A percentile compares a stretch with the other conserved stretches of the same genome.
phyloP scores from a whole-genome alignment of 768 basidiomycete genomes.

The Mycena olivaceomarginata region DNA sequence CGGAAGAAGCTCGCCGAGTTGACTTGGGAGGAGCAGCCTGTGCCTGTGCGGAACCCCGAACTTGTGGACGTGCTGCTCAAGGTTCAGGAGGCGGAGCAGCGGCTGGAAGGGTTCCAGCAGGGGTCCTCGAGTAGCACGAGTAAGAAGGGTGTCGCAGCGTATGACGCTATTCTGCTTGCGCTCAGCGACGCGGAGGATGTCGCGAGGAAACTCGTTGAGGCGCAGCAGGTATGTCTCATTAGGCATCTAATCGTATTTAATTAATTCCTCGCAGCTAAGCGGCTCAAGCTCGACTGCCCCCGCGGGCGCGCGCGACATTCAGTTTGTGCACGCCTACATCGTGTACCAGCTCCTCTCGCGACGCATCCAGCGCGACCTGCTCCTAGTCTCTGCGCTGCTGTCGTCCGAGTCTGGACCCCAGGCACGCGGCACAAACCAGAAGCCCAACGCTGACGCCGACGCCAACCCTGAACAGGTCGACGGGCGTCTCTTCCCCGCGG shows the following conservation, averaged over 20 bases:
- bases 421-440: constrained; percentile 34
- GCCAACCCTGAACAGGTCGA: constrained; percentile 71
- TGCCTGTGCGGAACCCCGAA: constrained; percentile 94
- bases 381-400: constrained; percentile 82
- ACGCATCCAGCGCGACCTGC: constrained; percentile 92
- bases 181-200: constrained; percentile 94
- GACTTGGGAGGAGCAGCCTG: constrained; percentile 87
- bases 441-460: constrained; percentile 26
- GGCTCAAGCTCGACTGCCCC: constrained; percentile 60
- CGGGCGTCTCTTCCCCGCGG: constrained; percentile 85
- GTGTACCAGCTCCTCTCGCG: constrained; percentile 91
- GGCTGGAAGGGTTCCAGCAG: constrained; percentile 65
- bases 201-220: constrained; percentile 85
- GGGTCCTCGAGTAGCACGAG: constrained; percentile 62
- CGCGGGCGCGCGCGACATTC: constrained; percentile 79
- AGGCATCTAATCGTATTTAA: background rate
- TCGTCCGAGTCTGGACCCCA: constrained; percentile 61
- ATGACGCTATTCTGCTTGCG: constrained; percentile 89
- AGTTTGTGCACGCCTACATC: constrained; percentile 92
- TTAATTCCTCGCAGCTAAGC: constrained; percentile 56
- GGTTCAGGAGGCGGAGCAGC: constrained; percentile 86
- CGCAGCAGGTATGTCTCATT: constrained; percentile 75
- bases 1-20: constrained; percentile 77
- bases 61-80: constrained; percentile 90
- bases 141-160: constrained; percentile 89